Evolutionary conservation across 495 filamentous ascomycete genomes (phyloP), one percentile per base, ranked within the genome.

Genomic region (Aspergillus sclerotiicarbonarius): DNA sequence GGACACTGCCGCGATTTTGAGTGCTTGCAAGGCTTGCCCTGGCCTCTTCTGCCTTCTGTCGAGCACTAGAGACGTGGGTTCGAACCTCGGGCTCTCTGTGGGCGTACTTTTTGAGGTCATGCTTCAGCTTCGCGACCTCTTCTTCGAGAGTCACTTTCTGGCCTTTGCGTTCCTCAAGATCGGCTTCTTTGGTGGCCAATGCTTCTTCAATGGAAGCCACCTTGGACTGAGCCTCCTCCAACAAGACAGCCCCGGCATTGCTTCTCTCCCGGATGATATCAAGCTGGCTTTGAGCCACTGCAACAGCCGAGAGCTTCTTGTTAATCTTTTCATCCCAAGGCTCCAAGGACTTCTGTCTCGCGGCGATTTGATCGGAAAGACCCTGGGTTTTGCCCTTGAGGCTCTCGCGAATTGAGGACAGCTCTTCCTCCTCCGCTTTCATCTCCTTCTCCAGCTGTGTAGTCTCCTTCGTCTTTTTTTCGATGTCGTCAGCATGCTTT

Each of bases 251-350:
- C 20, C 90, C 91, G 39, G 94, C 88, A 64, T 92, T 96, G 45
- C 89, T 87, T 61, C 89, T 89, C 68, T 98, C 93, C 25, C 84
- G 82, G 4, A 98, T 77, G 58, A 98, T 97, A 47, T 94, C 87
- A 53, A 97, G 83, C 71, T 98, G 94, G 69, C 89, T 93, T 68
- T 96, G 89, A 4, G 94, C 91, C 29, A 98, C 92, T 13, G 94
- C 93, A 64, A 96, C 93, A 8, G 89, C 84, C 2, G 91, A 96
- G 62, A 90, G 88, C 70, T 96, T 98, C 68, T 94, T 84, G 67
- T 96, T 98, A 76, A 98, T 92, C 74, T 92, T 96, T 50, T 89
- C 91, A 55, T 90, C 92, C 93, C 93, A 98, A 0, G 94, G 94
- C 75, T 97, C 93, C 8, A 98, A 81, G 2, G 89, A 88, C 74